phyloP scores from a whole-genome alignment of 345 rosid genomes.

The Garcia nutans region DNA sequence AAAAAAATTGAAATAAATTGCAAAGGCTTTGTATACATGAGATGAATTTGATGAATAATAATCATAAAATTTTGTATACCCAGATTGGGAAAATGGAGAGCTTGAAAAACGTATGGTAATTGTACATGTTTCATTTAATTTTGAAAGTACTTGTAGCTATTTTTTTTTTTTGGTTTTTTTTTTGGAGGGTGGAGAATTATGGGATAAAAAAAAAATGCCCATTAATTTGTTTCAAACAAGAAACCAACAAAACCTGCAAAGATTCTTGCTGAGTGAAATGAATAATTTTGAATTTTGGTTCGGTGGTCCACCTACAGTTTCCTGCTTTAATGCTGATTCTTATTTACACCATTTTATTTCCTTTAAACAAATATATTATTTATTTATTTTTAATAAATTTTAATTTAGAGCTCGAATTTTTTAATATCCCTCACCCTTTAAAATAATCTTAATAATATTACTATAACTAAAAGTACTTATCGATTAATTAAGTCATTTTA shows the following conservation, averaged over 20 bases:
- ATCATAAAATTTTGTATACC: conserved; percentile 2
- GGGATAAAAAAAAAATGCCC: conserved; percentile 10
- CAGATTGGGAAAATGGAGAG: conserved; percentile 34
- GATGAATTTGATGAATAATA: not conserved
- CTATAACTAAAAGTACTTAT: too few species aligned
- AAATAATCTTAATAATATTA: too few species aligned
- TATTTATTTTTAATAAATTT: too few species aligned
- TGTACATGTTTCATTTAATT: not conserved
- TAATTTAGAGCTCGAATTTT: too few species aligned
- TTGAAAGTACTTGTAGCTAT: not conserved
- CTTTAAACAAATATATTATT: too few species aligned
- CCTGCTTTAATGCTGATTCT: conserved; percentile 16
- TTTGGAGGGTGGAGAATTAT: conserved; percentile 12
- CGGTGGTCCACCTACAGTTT: conserved; percentile 36
- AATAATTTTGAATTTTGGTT: conserved; percentile 11
- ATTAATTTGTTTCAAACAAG: not conserved
- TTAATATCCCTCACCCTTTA: too few species aligned
- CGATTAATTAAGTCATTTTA: too few species aligned
- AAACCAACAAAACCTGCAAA: conserved; percentile 36
- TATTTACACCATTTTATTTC: not conserved
- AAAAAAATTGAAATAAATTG: not conserved
- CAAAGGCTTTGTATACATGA: not conserved
- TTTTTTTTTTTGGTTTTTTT: not conserved
- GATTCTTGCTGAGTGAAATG: conserved; percentile 36
- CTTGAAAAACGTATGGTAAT: not conserved